Evolutionary conservation across 345 rosid genomes (phyloP).

Genomic region (Populus tremula): DNA sequence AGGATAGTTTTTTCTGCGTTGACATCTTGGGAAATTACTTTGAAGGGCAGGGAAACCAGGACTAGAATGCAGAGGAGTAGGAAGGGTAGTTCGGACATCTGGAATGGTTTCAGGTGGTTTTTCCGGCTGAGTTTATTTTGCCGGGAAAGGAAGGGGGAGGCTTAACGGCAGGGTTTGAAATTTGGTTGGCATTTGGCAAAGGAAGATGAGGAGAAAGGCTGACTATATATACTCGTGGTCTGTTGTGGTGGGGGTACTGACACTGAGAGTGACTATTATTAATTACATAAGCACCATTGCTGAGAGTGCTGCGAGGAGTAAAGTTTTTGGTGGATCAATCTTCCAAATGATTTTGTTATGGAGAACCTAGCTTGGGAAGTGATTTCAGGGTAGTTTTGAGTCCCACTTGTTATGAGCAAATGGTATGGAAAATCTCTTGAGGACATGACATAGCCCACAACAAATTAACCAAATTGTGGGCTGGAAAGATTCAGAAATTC

Average conservation of each 20-base stretch:
- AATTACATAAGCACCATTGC: slow-evolving; percentile 13
- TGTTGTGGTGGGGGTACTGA: neutral
- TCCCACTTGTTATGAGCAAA: too few species aligned
- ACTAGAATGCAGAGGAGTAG: slow-evolving; percentile 25
- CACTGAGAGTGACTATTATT: neutral
- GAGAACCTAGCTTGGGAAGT: too few species aligned
- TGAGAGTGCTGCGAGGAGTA: neutral
- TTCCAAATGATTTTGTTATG: too few species aligned
- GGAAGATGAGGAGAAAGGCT: neutral
- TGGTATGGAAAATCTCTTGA: too few species aligned
- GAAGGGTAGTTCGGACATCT: slow-evolving; percentile 39
- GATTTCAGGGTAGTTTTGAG: too few species aligned
- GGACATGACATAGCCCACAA: neutral
- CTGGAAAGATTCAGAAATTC: too few species aligned
- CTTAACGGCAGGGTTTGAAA: slow-evolving; percentile 6
- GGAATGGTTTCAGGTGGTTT: neutral
- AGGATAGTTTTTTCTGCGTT: slow-evolving; percentile 46
- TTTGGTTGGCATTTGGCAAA: slow-evolving; percentile 1
- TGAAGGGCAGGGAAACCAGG: slow-evolving; percentile 35
- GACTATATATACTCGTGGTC: neutral
- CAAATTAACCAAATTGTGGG: neutral
- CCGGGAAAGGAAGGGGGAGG: neutral
- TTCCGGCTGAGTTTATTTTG: neutral
- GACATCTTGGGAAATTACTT: slow-evolving; percentile 43
- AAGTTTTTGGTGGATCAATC: neutral